Evolutionary conservation across 306 rosid genomes (phyloP), one percentile per base, ranked within the genome.

Genomic region (Sicyos edulis): DNA sequence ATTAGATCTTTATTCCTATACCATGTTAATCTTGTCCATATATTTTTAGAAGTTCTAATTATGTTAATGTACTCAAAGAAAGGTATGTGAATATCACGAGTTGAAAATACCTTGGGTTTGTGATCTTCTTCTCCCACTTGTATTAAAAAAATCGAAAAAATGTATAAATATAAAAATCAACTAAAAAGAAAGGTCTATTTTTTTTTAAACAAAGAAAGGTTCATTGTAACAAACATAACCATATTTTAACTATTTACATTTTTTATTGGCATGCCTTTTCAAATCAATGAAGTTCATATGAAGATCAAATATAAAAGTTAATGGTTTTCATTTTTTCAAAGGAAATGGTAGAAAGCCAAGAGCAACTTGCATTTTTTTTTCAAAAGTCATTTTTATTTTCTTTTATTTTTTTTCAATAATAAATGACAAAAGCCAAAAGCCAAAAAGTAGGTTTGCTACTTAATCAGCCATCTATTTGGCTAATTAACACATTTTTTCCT

Each of bases 371-470:
- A 16, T 44, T 44, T 49, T 49, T 64, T 64, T 64, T 40, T 64
- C 32, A 5, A 66, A 66, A 21, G 3, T 20, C 17, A 13, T 6
- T 12, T 21, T 66, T 20, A 2, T 20, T 10, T 4, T 5, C n/a
- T n/a, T n/a, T n/a, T n/a, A n/a, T 26, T 13, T 29, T 61, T 14
- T 5, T 17, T 5, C 0, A 17, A 44, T 40, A 65, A 11, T 44
- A 44, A 66, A 42, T 2, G 54, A 11, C 71, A 44, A 66, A 66
- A 21, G 37, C 55, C 54, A 66, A 47, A 66, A 66, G 72, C 55
- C 55, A 66, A 66, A 47, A 49, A 19, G 42, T 50, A 1, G 44
- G 57, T 49, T 68, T 49, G 57, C 44, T 68, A 20, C 44, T 21
- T 20, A 49, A 68, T 49, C 73, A 49, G 4, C 44, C 57, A 47